These are phyloP conservation scores for Cantharellus cinnabarinus DNA, from an alignment of 768 basidiomycete species.

Conservation along the genomic window DNA sequence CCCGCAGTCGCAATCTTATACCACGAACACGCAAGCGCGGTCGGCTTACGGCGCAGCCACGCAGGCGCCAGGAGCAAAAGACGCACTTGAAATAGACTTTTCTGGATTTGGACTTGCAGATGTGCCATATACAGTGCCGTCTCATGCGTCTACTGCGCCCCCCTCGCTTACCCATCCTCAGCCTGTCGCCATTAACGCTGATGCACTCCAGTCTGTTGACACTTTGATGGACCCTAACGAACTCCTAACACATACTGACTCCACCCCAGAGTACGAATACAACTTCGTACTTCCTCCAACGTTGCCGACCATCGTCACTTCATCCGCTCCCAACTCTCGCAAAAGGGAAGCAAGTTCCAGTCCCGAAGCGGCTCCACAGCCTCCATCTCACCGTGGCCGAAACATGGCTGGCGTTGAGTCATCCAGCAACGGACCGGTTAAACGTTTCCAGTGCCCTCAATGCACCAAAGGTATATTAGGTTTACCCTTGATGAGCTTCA, in stretches of 20 bases:
- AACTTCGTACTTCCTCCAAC: background rate
- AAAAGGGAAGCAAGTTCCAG: background rate
- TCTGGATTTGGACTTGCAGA: background rate
- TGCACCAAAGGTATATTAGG: conserved; percentile 45
- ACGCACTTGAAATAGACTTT: background rate
- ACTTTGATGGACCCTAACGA: background rate
- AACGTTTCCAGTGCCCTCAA: conserved; percentile 54
- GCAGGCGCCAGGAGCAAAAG: background rate
- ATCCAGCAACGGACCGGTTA: conserved; percentile 32
- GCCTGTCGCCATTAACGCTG: background rate
- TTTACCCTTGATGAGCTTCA: background rate
- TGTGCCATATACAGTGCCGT: too few species aligned
- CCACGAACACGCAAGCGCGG: conserved; percentile 20
- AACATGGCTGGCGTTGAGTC: background rate
- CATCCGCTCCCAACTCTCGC: background rate
- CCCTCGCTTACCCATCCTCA: background rate
- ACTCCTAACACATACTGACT: background rate
- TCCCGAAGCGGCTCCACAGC: background rate
- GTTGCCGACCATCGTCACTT: background rate
- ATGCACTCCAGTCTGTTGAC: background rate
- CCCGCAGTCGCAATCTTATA: background rate
- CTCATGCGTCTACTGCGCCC: background rate
- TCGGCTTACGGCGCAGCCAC: conserved; percentile 34
- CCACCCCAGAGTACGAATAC: background rate
- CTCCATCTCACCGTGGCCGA: background rate